A percentile compares a stretch with the other conserved stretches of the same genome.
Evolutionary conservation across 2,329 filamentous ascomycete species (phyloP).

Genomic region (Emergomyces pasteurianus): DNA sequence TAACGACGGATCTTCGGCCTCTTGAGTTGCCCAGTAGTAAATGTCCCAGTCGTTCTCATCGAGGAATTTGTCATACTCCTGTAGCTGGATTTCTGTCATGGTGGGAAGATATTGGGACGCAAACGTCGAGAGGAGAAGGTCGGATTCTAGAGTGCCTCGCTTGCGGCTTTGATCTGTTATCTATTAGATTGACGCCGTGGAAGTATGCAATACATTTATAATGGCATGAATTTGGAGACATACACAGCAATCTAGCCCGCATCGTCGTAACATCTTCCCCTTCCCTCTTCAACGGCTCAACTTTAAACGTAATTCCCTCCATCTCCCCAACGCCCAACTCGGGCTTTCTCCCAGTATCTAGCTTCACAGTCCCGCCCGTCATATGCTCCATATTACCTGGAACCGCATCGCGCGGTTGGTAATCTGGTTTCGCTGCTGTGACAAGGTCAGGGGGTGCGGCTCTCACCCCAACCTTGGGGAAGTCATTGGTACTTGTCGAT

Average conservation of each 20-base stretch:
- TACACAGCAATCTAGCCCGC: constrained; percentile 68
- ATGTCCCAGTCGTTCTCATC: constrained; percentile 99
- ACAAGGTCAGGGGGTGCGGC: constrained; percentile 49
- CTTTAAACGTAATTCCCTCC: constrained; percentile 70
- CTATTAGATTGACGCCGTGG: neutral
- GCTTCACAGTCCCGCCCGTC: constrained; percentile 44
- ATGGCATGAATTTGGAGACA: constrained; percentile 14
- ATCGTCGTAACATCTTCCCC: constrained; percentile 79
- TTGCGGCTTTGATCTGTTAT: constrained; percentile 87
- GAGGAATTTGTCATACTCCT: constrained; percentile 81
- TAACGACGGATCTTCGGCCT: constrained; percentile 44
- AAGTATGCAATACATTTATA: neutral
- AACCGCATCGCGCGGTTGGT: constrained; percentile 46
- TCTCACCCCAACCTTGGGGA: constrained; percentile 47
- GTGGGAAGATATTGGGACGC: constrained; percentile 62
- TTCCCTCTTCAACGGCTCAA: constrained; percentile 74
- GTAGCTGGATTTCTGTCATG: constrained; percentile 63
- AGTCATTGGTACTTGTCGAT: constrained; percentile 51
- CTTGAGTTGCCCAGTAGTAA: constrained; percentile 98
- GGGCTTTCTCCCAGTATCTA: neutral
- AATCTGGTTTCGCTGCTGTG: constrained; percentile 44
- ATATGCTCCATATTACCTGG: constrained; percentile 53
- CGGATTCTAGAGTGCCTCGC: constrained; percentile 86
- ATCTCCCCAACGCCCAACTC: constrained; percentile 67
- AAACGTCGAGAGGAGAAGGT: constrained; percentile 93